These are phyloP conservation scores for Kurtzmaniella quercitrusa DNA, from an alignment of 1,139 yeast species.

Conservation along the genomic window DNA sequence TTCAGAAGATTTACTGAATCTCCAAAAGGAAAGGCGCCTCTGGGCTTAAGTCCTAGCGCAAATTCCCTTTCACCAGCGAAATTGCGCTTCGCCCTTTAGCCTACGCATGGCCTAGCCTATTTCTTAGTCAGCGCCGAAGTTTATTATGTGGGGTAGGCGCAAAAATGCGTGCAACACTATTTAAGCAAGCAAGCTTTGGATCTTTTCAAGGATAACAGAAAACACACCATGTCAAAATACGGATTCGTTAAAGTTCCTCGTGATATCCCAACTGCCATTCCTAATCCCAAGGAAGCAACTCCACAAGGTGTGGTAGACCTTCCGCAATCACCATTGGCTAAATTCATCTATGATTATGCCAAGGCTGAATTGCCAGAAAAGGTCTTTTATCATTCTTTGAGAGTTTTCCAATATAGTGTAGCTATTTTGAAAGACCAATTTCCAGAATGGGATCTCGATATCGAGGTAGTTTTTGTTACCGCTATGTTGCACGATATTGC, in stretches of 20 bases:
- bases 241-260: constrained; percentile 31
- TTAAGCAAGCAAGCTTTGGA: background rate
- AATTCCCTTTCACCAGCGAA: too few relatives aligned
- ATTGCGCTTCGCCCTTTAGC: too few relatives aligned
- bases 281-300: constrained; percentile 24
- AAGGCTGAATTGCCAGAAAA: constrained; percentile 20
- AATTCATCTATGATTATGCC: constrained; percentile 22
- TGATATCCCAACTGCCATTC: constrained; percentile 25
- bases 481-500: constrained; percentile 36
- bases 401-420: constrained; percentile 30
- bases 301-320: constrained; percentile 19
- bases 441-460: constrained; percentile 31
- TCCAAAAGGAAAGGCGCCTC: too few relatives aligned
- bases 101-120: too few relatives aligned
- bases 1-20: too few relatives aligned
- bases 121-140: too few relatives aligned
- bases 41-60: too few relatives aligned
- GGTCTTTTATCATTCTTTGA: constrained; percentile 30
- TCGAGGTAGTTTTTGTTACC: constrained; percentile 29
- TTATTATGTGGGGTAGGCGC: background rate
- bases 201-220: too few relatives aligned
- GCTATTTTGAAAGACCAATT: constrained; percentile 37
- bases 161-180: background rate
- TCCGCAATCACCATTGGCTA: constrained; percentile 21
- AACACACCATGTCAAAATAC: constrained; percentile 25